phyloP scores from a whole-genome alignment of 495 filamentous ascomycete genomes.

The Staphylotrichum tortipilum region DNA sequence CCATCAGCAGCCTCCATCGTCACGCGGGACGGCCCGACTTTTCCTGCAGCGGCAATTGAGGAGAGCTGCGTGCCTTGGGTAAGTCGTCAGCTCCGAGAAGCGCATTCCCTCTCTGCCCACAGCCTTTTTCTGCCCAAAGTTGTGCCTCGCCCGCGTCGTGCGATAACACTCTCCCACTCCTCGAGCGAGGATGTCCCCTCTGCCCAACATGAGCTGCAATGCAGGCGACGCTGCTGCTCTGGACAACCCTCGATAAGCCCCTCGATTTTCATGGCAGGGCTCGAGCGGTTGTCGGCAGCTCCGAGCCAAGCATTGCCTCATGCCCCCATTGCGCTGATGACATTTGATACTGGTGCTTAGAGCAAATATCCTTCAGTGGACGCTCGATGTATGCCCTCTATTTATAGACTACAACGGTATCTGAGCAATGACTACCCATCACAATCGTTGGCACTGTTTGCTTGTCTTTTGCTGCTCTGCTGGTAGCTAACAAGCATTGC shows the following conservation, averaged over 20 bases:
- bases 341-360: constrained; percentile 46
- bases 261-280: neutral
- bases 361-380: constrained; percentile 54
- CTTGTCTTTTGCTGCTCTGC: neutral
- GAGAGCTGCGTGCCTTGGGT: constrained; percentile 17
- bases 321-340: constrained; percentile 49
- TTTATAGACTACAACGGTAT: constrained; percentile 99
- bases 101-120: too few species aligned
- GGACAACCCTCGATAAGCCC: too few species aligned
- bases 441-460: neutral
- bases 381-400: constrained; percentile 61
- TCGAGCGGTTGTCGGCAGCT: neutral
- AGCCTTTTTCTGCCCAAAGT: neutral
- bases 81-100: constrained; percentile 5
- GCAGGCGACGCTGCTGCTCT: too few species aligned
- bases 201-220: neutral
- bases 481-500: neutral
- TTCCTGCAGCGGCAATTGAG: constrained; percentile 4
- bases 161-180: neutral
- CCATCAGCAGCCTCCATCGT: neutral
- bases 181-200: neutral
- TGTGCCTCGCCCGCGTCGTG: neutral
- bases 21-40: constrained; percentile 6
- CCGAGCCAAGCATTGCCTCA: neutral
- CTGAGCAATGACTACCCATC: constrained; percentile 52